phyloP scores from a whole-genome alignment of 345 rosid species.

The Hibiscus syriacus region DNA sequence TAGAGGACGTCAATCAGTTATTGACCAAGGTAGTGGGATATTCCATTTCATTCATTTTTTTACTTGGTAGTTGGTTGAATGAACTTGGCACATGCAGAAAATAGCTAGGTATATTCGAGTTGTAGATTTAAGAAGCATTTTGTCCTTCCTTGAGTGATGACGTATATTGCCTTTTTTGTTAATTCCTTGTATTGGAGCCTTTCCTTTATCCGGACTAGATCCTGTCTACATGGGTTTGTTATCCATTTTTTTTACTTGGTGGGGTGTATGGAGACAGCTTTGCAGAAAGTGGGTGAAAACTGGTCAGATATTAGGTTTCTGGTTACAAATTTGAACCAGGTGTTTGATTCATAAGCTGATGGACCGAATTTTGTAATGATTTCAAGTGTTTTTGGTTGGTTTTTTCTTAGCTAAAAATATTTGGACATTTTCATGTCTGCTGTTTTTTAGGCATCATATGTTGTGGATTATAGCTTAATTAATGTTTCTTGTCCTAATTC shows the following conservation, averaged over 20 bases:
- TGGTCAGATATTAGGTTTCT: not conserved
- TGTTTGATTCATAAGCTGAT: not conserved
- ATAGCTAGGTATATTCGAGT: not conserved
- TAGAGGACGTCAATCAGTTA: constrained; percentile 93
- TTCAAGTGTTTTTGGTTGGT: not conserved
- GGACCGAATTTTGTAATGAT: not conserved
- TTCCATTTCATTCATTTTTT: not conserved
- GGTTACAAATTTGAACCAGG: not conserved
- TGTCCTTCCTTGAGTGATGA: not conserved
- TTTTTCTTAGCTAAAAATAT: not conserved
- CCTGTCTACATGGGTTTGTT: not conserved
- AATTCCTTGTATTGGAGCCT: not conserved
- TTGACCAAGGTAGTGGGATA: constrained; percentile 69
- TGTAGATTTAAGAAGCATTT: not conserved
- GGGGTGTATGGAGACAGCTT: not conserved
- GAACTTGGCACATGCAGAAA: not conserved
- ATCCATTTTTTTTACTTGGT: not conserved
- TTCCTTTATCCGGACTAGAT: not conserved
- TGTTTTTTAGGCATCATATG: not conserved
- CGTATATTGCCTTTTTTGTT: not conserved
- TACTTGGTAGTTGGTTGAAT: not conserved
- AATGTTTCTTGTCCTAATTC: not conserved
- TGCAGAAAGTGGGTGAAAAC: not conserved
- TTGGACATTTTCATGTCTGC: not conserved
- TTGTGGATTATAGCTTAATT: not conserved